Evolutionary conservation across 2,329 filamentous ascomycete genomes (phyloP), one percentile per base, ranked within the genome.

Genomic region (Samsoniella hepiali): DNA sequence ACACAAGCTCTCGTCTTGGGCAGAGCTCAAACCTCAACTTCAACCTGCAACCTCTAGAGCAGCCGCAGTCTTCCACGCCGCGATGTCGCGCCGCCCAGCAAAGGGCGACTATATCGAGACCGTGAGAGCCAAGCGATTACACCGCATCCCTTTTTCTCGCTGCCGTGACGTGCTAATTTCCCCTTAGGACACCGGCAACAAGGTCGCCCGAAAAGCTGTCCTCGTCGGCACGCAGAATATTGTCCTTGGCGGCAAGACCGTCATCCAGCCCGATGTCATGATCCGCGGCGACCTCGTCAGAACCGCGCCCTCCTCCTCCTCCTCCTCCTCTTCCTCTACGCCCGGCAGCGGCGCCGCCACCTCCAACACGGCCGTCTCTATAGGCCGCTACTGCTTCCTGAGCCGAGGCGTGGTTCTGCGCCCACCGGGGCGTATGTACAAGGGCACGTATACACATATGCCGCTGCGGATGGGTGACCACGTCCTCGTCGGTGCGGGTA

Each of bases 51-150:
- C n/a, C 27, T 31, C 61, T 2, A 7, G 9, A 10, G 11, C 22
- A 40, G 22, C 17, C 45, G 11, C 38, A n/a, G 27, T n/a, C 4
- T 17, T 8, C 58, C 34, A 29, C 56, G 58, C 66, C 74, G 82
- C 63, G 15, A 93, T 93, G 90, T 90, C 90, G 67, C 86, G 89
- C 70, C 90, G 93, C 73, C 82, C 88, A 58, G 83, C 85, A 10
- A 96, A 93, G 78, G 91, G 91, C 77, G 93, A 97, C 77, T 98
- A 97, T 75, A 97, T 99, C 67, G 94, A 97, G 78, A 99, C 95
- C 61, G 93, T 96, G 83, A 71, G 84, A 36, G 11, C 1, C 17
- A 63, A 38, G 10, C 44, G 11, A 13, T 57, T 29, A 51, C 32
- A 47, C 53, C 5, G 1, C 17, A 42, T 22, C 22, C 51, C 17